phyloP scores from a whole-genome alignment of 2,329 filamentous ascomycete species.

The Claviceps cyperi region DNA sequence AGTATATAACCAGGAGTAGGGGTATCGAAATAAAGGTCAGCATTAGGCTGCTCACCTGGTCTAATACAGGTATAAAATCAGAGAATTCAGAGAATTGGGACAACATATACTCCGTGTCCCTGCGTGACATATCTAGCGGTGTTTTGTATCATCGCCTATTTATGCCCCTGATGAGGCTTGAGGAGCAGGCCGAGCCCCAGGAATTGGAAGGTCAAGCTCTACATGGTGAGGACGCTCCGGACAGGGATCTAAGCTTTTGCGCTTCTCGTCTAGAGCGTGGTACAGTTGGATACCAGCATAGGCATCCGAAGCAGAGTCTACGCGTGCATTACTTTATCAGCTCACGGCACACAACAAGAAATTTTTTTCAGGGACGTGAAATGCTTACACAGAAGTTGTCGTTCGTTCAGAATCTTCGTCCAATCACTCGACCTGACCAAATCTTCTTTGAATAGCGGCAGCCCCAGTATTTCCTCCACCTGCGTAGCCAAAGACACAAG shows the following conservation, averaged over 20 bases:
- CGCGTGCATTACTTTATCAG: neutral
- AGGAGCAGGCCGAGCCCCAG: slow-evolving; percentile 7
- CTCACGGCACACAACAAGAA: slow-evolving; percentile 5
- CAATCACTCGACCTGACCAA: slow-evolving; percentile 63
- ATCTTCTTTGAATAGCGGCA: slow-evolving; percentile 62
- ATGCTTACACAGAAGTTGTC: slow-evolving; percentile 55
- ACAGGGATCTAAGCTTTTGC: slow-evolving; percentile 49
- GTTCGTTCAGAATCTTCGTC: slow-evolving; percentile 43
- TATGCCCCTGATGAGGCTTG: neutral
- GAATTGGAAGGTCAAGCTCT: slow-evolving; percentile 52
- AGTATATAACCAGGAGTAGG: too few relatives aligned
- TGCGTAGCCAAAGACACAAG: slow-evolving; percentile 54
- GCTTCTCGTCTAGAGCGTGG: slow-evolving; percentile 52
- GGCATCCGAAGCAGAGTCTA: slow-evolving; percentile 68
- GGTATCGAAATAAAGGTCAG: too few relatives aligned
- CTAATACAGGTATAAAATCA: too few relatives aligned
- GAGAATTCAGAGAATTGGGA: too few relatives aligned
- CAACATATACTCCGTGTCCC: too few relatives aligned
- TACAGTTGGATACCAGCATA: slow-evolving; percentile 68
- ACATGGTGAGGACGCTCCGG: slow-evolving; percentile 57
- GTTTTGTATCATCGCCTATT: too few relatives aligned
- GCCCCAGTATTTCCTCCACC: slow-evolving; percentile 52
- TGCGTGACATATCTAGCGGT: neutral
- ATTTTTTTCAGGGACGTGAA: neutral
- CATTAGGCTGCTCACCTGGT: too few relatives aligned